Evolutionary conservation across 1,284 basidiomycete genomes (phyloP).

Genomic region (Ustilago shanxiensis): DNA sequence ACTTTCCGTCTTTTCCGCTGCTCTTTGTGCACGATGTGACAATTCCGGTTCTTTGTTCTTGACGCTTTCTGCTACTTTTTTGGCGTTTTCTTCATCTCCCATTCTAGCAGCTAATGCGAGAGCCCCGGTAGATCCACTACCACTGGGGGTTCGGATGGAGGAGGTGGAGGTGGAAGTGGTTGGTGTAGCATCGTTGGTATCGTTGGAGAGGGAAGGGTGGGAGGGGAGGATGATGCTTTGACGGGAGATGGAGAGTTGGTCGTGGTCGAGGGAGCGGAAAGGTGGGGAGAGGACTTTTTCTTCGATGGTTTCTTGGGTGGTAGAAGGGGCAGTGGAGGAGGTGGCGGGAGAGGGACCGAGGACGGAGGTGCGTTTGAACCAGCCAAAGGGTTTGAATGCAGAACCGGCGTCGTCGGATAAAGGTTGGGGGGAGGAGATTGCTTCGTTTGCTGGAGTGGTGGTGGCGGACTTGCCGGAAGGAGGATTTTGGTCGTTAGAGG

Average conservation of each 20-base stretch:
- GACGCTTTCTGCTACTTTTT: slow-evolving; percentile 26
- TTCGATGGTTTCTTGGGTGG: slow-evolving; percentile 19
- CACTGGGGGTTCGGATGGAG: slow-evolving; percentile 11
- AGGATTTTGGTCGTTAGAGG: slow-evolving; percentile 5
- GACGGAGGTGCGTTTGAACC: slow-evolving; percentile 51
- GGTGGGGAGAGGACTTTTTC: slow-evolving; percentile 51
- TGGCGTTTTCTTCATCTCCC: slow-evolving; percentile 19
- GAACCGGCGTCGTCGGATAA: slow-evolving; percentile 20
- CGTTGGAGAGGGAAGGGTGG: slow-evolving; percentile 11
- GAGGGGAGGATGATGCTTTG: slow-evolving; percentile 20
- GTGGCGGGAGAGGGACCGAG: not conserved
- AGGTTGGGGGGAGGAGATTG: slow-evolving; percentile 3
- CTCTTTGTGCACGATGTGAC: slow-evolving; percentile 40
- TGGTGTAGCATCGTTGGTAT: not conserved
- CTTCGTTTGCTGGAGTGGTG: slow-evolving; percentile 3
- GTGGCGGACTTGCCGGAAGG: not conserved
- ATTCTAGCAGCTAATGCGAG: slow-evolving; percentile 29
- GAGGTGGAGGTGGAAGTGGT: slow-evolving; percentile 15
- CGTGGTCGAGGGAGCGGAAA: slow-evolving; percentile 56
- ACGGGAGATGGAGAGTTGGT: slow-evolving; percentile 46
- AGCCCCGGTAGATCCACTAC: slow-evolving; percentile 14
- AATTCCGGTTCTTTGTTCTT: slow-evolving; percentile 19
- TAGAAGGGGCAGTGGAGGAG: not conserved
- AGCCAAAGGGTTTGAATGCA: slow-evolving; percentile 44
- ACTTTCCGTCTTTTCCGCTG: slow-evolving; percentile 37